These are phyloP conservation scores for Phytophthora nicotianae DNA, from an alignment of 352 stramenopile genomes.

Conservation along the genomic window DNA sequence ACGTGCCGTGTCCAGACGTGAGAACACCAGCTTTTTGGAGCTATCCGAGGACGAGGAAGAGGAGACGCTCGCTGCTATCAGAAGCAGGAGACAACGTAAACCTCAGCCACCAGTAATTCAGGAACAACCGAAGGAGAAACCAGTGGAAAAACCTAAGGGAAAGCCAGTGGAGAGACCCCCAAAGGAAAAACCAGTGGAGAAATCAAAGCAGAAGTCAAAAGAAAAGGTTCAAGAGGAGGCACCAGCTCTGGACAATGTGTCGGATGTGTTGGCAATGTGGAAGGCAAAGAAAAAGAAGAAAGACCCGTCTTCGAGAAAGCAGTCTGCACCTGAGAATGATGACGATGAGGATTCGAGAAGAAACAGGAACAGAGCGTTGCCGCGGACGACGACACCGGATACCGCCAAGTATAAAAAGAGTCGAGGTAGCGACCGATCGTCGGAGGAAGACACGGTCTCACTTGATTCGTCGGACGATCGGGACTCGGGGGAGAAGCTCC, in stretches of 20 bases:
- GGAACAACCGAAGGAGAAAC: slow-evolving; percentile 16
- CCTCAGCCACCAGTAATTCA: slow-evolving; percentile 21
- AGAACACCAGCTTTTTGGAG: slow-evolving; percentile 29
- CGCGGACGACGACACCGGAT: slow-evolving; percentile 17
- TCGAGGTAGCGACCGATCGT: slow-evolving; percentile 40
- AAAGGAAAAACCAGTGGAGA: slow-evolving; percentile 13
- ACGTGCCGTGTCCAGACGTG: slow-evolving; percentile 29
- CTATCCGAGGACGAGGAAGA: slow-evolving; percentile 34
- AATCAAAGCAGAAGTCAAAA: slow-evolving; percentile 10
- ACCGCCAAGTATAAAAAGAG: slow-evolving; percentile 41
- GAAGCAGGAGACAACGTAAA: slow-evolving; percentile 36
- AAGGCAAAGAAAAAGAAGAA: slow-evolving; percentile 49
- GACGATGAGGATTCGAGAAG: slow-evolving; percentile 21
- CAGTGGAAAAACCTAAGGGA: slow-evolving; percentile 7
- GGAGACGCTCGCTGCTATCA: slow-evolving; percentile 34
- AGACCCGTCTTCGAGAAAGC: slow-evolving; percentile 17
- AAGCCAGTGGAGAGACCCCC: slow-evolving; percentile 12
- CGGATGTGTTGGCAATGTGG: slow-evolving; percentile 54
- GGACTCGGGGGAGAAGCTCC: slow-evolving; percentile 39
- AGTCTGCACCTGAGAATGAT: slow-evolving; percentile 12
- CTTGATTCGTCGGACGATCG: slow-evolving; percentile 44
- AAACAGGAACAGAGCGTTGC: slow-evolving; percentile 14
- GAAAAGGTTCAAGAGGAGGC: slow-evolving; percentile 23
- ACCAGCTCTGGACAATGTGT: slow-evolving; percentile 39
- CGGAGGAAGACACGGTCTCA: slow-evolving; percentile 58